Conservation (phyloP, 805 yeast species). For the Monosporozyma solicola region DNA sequence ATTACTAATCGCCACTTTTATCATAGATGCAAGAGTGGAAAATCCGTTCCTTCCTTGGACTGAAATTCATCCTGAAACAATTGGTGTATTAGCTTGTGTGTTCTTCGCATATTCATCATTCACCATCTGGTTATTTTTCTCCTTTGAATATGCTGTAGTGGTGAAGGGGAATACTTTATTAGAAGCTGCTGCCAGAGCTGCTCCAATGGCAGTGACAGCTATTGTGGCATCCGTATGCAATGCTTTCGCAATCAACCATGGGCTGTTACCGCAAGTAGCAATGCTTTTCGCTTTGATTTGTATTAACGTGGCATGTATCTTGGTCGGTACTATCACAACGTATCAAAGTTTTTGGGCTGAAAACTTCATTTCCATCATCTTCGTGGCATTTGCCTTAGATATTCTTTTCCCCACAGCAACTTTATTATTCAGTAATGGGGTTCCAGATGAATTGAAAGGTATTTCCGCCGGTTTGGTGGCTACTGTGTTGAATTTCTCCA, state of each 20-base stretch:
- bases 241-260: background rate
- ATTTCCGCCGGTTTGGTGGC: constrained; percentile 57
- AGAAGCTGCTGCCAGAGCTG: constrained; percentile 33
- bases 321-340: constrained; percentile 44
- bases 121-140: constrained; percentile 55
- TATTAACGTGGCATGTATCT: constrained; percentile 16
- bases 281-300: constrained; percentile 2
- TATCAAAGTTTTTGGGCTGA: constrained; percentile 48
- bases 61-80: constrained; percentile 1
- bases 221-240: constrained; percentile 37
- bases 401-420: constrained; percentile 61
- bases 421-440: constrained; percentile 41
- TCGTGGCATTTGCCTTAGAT: constrained; percentile 60
- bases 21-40: constrained; percentile 35
- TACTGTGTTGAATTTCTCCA: constrained; percentile 56
- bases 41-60: constrained; percentile 42
- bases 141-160: constrained; percentile 37
- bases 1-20: constrained; percentile 27
- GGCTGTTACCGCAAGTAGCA: constrained; percentile 5
- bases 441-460: constrained; percentile 54
- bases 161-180: constrained; percentile 37
- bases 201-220: constrained; percentile 42
- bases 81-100: constrained; percentile 18
- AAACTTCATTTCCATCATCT: constrained; percentile 41
- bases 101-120: constrained; percentile 37